phyloP scores from a whole-genome alignment of 2,329 filamentous ascomycete genomes.

The Aulographum hederae region DNA sequence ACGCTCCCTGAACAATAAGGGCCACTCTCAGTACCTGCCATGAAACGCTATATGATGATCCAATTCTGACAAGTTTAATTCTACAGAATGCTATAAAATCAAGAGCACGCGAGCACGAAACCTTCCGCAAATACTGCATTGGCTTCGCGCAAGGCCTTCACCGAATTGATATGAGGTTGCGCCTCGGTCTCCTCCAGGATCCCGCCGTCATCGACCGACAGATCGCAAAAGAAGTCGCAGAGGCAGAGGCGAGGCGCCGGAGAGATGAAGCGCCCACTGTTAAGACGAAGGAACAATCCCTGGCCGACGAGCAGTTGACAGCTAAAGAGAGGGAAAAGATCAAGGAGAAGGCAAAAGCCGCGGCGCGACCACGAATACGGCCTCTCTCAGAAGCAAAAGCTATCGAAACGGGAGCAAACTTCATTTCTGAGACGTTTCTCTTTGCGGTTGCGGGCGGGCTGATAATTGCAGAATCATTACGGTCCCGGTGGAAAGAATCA shows the following conservation, averaged over 20 bases:
- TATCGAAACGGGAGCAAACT: conserved; percentile 51
- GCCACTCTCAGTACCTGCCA: conserved; percentile 5
- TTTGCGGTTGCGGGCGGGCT: conserved; percentile 44
- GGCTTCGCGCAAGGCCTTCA: conserved; percentile 45
- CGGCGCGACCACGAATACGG: conserved; percentile 34
- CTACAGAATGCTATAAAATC: conserved; percentile 46
- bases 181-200: conserved; percentile 46
- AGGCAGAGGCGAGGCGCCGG: conserved; percentile 33
- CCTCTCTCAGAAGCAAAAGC: conserved; percentile 49
- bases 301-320: conserved; percentile 35
- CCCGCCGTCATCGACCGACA: conserved; percentile 34
- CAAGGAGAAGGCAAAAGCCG: conserved; percentile 20
- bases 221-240: conserved; percentile 33
- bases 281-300: conserved; percentile 41
- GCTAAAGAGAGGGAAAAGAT: conserved; percentile 29
- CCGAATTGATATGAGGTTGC: conserved; percentile 48
- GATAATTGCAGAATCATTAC: conserved; percentile 43
- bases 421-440: conserved; percentile 48
- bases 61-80: conserved; percentile 2
- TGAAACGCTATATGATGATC: too few relatives aligned
- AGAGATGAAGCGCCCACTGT: conserved; percentile 36
- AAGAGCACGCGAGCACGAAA: conserved; percentile 50
- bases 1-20: too few relatives aligned
- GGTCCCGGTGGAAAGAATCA: conserved; percentile 41
- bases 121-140: conserved; percentile 43